Evolutionary conservation across 768 basidiomycete genomes (phyloP).

Genomic region (Lactarius hengduanensis): DNA sequence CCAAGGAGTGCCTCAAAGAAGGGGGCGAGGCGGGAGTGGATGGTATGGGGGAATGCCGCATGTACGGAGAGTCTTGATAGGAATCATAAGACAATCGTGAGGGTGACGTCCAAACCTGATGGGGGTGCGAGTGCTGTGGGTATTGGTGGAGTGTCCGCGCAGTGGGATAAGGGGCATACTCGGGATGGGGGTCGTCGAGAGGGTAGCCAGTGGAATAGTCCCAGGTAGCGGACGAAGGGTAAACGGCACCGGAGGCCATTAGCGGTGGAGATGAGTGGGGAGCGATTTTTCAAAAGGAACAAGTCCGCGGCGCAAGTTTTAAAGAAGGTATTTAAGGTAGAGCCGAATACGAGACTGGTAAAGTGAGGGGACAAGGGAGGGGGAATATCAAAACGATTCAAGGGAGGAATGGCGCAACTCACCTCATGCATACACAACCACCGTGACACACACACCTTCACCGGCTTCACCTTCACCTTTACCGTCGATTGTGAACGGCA

Average conservation of each 20-base stretch:
- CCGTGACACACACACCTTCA: constrained; percentile 1
- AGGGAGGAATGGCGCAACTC: not conserved
- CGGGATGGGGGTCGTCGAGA: constrained; percentile 8
- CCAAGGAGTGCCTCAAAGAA: constrained; percentile 12
- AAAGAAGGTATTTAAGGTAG: constrained; percentile 2
- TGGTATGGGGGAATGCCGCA: constrained; percentile 1
- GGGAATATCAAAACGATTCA: not conserved
- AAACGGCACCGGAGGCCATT: constrained; percentile 19
- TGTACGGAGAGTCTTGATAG: constrained; percentile 19
- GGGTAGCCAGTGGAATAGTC: constrained; percentile 8
- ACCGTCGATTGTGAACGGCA: not conserved
- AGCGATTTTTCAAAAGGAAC: not conserved
- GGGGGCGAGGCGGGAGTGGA: constrained; percentile 4
- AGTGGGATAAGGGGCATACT: constrained; percentile 11
- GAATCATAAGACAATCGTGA: constrained; percentile 17
- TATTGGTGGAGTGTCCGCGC: constrained; percentile 3
- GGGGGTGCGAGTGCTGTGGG: constrained; percentile 8
- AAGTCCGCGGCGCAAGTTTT: constrained; percentile 4
- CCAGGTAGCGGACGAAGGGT: constrained; percentile 11
- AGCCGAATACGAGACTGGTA: not conserved
- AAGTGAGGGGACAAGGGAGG: not conserved
- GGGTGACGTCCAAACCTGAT: constrained; percentile 23
- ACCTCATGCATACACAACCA: not conserved
- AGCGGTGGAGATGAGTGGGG: constrained; percentile 18
- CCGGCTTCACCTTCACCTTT: not conserved